Evolutionary conservation across 202 grass and related monocot species (phyloP).

Genomic region (Setaria italica): DNA sequence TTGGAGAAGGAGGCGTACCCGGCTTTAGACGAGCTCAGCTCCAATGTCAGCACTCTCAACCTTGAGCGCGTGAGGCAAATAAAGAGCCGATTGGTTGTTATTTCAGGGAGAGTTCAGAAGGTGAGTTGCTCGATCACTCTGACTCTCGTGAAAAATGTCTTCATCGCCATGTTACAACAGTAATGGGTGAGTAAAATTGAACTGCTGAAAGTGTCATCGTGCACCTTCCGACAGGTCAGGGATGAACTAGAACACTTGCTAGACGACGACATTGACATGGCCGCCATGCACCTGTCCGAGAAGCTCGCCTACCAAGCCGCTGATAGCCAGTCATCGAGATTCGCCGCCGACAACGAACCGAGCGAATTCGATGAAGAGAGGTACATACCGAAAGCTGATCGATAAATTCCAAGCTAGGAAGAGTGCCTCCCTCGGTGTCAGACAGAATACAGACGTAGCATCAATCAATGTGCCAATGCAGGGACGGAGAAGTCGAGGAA

Average conservation of each 20-base stretch:
- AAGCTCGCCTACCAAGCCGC: conserved; percentile 46
- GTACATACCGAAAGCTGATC: conserved; percentile 14
- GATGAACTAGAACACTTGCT: conserved; percentile 66
- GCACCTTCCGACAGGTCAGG: conserved; percentile 46
- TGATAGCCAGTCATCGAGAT: conserved; percentile 32
- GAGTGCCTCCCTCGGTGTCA: background rate
- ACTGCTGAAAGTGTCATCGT: background rate
- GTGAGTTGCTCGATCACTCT: conserved; percentile 23
- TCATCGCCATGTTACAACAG: too few species aligned
- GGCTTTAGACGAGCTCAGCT: conserved; percentile 69
- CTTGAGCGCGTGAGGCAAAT: conserved; percentile 80
- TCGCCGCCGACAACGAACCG: conserved; percentile 26
- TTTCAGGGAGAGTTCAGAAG: conserved; percentile 68
- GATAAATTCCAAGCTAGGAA: background rate
- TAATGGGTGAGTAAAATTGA: too few species aligned
- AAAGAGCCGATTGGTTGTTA: conserved; percentile 66
- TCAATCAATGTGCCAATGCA: background rate
- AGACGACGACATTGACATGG: conserved; percentile 67
- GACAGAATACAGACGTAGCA: background rate
- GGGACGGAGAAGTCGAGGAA: conserved; percentile 28
- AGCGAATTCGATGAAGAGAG: conserved; percentile 37
- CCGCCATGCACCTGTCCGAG: conserved; percentile 55
- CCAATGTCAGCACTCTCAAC: conserved; percentile 78
- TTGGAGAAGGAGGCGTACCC: conserved; percentile 80
- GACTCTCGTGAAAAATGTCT: background rate